Evolutionary conservation across 1,139 yeast species (phyloP).

Genomic region (Lodderomyces elongisporus): DNA sequence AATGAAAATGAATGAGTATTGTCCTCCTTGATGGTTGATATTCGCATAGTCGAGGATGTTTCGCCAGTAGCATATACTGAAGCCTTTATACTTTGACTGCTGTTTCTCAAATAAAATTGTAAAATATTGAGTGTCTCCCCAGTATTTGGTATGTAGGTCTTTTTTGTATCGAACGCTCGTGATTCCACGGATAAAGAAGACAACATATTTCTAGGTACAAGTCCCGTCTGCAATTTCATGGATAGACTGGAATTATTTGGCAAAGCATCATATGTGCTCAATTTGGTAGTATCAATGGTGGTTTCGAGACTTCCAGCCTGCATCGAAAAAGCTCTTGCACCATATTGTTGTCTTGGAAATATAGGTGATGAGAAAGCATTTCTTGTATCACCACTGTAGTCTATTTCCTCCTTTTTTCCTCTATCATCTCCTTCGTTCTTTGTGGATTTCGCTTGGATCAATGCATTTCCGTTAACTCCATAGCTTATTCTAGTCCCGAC

Average conservation of each 20-base stretch:
- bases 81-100: slow-evolving; percentile 11
- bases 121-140: slow-evolving; percentile 19
- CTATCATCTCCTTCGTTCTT: background rate
- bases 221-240: slow-evolving; percentile 5
- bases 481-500: slow-evolving; percentile 37
- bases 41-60: slow-evolving; percentile 21
- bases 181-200: slow-evolving; percentile 23
- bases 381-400: background rate
- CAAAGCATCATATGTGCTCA: too few species aligned
- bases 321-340: background rate
- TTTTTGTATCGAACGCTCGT: slow-evolving; percentile 19
- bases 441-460: slow-evolving; percentile 12
- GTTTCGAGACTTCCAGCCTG: background rate
- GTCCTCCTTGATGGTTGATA: background rate
- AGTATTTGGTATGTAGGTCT: slow-evolving; percentile 36
- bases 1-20: slow-evolving; percentile 12
- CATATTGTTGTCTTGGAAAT: slow-evolving; percentile 2
- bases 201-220: slow-evolving; percentile 23
- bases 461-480: slow-evolving; percentile 33
- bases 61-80: slow-evolving; percentile 35
- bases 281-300: too few species aligned
- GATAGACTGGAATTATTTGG: background rate
- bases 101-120: slow-evolving; percentile 12
- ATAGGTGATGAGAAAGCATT: background rate
- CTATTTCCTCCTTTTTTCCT: background rate